Conservation (phyloP, 768 basidiomycete genomes). For the Trametes sanguinea region DNA sequence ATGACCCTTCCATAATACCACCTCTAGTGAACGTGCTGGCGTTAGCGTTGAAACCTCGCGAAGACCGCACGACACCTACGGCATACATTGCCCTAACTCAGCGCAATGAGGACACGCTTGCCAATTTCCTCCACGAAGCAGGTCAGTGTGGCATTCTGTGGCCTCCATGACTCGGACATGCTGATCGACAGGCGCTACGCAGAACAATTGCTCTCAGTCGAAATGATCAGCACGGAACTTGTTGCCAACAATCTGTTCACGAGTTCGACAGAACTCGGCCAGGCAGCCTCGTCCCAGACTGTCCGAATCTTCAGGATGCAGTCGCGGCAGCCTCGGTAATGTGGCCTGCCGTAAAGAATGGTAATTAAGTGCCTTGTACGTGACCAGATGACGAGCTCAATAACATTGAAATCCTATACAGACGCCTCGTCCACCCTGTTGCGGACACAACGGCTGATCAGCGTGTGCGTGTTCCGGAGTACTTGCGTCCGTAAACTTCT, state of each 20-base stretch:
- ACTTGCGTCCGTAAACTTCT: no score
- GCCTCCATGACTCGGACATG: no score
- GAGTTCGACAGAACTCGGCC: slow-evolving; percentile 11
- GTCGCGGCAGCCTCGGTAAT: neutral
- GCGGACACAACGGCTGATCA: no score
- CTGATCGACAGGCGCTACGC: neutral
- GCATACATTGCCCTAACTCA: slow-evolving; percentile 54
- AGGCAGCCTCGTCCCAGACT: neutral
- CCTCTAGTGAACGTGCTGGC: slow-evolving; percentile 53
- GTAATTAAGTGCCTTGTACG: no score
- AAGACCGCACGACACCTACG: neutral
- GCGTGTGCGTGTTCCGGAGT: no score
- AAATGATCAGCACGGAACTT: neutral
- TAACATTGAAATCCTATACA: no score
- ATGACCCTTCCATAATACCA: slow-evolving; percentile 63
- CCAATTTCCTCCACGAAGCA: slow-evolving; percentile 39
- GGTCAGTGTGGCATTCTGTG: slow-evolving; percentile 14
- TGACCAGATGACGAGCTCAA: no score
- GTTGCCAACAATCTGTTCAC: slow-evolving; percentile 15
- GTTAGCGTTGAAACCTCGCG: slow-evolving; percentile 30
- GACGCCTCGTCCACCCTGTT: no score
- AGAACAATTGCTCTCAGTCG: neutral
- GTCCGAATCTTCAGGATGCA: slow-evolving; percentile 12
- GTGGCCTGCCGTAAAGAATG: no score
- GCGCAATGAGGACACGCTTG: slow-evolving; percentile 56